phyloP scores from a whole-genome alignment of 805 yeast species.

The Kazachstania martiniae region DNA sequence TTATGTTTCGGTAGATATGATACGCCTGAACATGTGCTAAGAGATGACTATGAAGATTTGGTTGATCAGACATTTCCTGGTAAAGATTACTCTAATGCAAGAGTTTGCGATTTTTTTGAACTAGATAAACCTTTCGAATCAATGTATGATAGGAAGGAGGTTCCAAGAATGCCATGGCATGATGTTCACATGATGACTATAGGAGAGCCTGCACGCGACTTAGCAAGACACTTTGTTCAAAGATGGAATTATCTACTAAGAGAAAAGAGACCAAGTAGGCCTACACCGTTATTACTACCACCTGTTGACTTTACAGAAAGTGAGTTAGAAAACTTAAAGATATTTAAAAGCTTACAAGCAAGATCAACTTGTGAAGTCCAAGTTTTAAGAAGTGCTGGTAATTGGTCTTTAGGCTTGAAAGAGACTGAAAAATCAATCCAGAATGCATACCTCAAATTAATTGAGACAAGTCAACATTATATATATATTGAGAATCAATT shows the following conservation, averaged over 20 bases:
- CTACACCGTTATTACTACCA: constrained; percentile 85
- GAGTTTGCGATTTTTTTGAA: constrained; percentile 76
- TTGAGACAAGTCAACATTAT: constrained; percentile 86
- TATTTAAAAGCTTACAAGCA: constrained; percentile 30
- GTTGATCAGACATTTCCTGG: constrained; percentile 74
- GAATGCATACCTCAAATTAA: constrained; percentile 80
- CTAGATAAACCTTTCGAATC: constrained; percentile 82
- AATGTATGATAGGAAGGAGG: constrained; percentile 70
- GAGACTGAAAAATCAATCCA: constrained; percentile 84
- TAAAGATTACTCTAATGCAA: constrained; percentile 92
- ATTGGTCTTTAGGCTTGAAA: constrained; percentile 87
- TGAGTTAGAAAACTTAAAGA: constrained; percentile 49
- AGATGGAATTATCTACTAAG: constrained; percentile 92
- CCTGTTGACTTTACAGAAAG: constrained; percentile 76
- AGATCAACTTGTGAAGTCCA: constrained; percentile 90
- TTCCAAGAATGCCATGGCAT: constrained; percentile 99
- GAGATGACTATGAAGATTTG: constrained; percentile 54
- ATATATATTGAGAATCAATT: constrained; percentile 94
- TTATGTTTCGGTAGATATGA: constrained; percentile 93
- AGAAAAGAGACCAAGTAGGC: constrained; percentile 89
- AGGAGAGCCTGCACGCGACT: constrained; percentile 90
- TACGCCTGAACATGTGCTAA: constrained; percentile 87
- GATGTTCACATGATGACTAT: constrained; percentile 94
- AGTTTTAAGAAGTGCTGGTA: constrained; percentile 75
- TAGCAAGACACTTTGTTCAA: constrained; percentile 90